A percentile compares a stretch with the other conserved stretches of the same genome.
These are phyloP conservation scores for Rhodamnia argentea DNA, from an alignment of 345 rosid genomes.

Conservation along the genomic window DNA sequence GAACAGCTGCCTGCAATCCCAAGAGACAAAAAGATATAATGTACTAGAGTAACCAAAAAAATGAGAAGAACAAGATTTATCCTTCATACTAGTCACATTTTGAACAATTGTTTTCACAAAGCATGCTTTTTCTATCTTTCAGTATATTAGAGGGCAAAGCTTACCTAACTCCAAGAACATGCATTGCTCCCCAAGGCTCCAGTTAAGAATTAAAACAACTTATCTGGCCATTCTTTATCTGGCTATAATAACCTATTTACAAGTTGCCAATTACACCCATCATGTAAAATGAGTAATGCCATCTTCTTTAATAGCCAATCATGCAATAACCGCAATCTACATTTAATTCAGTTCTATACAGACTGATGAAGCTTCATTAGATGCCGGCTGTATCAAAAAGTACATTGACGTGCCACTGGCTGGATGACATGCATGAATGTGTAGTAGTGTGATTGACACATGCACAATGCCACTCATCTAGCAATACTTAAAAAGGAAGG, in stretches of 20 bases:
- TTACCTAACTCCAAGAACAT: not conserved
- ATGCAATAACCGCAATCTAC: not conserved
- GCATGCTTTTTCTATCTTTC: not conserved
- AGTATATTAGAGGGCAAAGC: not conserved
- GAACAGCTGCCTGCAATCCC: conserved; percentile 54
- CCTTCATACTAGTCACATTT: not conserved
- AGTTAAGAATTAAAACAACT: not conserved
- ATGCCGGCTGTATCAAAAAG: not conserved
- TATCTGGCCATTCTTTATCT: not conserved
- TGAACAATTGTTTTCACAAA: not conserved
- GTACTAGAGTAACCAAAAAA: not conserved
- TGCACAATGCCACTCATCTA: not conserved
- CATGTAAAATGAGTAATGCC: not conserved
- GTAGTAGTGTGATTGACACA: not conserved
- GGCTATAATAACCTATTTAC: not conserved
- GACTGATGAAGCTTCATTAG: not conserved
- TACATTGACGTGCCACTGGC: not conserved
- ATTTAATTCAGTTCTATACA: not conserved
- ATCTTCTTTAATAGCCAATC: not conserved
- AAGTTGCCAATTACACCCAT: not conserved
- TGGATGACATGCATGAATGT: not conserved
- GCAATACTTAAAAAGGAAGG: not conserved
- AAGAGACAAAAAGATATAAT: not conserved
- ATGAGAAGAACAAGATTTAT: not conserved
- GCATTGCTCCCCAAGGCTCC: not conserved